Conservation (phyloP, 805 yeast species). For the Candida michaelii region DNA sequence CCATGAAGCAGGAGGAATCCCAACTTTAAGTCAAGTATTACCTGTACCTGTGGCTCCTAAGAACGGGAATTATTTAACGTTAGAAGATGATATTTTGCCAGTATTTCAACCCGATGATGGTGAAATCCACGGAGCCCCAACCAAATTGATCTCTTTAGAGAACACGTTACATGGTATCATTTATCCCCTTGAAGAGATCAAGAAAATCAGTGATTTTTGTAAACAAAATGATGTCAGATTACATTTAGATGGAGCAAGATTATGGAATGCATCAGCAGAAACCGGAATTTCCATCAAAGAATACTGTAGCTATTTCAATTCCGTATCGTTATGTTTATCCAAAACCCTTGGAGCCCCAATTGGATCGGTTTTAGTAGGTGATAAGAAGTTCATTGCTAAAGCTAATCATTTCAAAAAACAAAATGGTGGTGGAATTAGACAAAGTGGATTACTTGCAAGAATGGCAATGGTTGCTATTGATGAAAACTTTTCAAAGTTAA, state of each 20-base stretch:
- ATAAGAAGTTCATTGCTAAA: conserved; percentile 30
- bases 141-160: conserved; percentile 43
- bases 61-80: conserved; percentile 73
- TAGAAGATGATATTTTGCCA: conserved; percentile 51
- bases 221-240: conserved; percentile 31
- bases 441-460: conserved; percentile 38
- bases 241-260: conserved; percentile 45
- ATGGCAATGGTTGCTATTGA: conserved; percentile 45
- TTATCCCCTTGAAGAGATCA: conserved; percentile 40
- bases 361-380: conserved; percentile 41
- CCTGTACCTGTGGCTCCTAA: conserved; percentile 77
- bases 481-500: conserved; percentile 34
- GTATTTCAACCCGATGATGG: conserved; percentile 43
- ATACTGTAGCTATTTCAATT: conserved; percentile 40
- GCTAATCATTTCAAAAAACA: conserved; percentile 48
- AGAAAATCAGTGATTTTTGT: conserved; percentile 35
- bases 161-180: conserved; percentile 45
- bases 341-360: conserved; percentile 46
- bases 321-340: conserved; percentile 43
- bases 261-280: conserved; percentile 44
- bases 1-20: conserved; percentile 90
- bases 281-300: conserved; percentile 41
- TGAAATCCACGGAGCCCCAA: conserved; percentile 45
- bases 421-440: conserved; percentile 46
- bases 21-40: conserved; percentile 89